Evolutionary conservation across 108 stramenopile species (phyloP), one percentile per base, ranked within the genome.

Genomic region (Cyclotella kingstonii): DNA sequence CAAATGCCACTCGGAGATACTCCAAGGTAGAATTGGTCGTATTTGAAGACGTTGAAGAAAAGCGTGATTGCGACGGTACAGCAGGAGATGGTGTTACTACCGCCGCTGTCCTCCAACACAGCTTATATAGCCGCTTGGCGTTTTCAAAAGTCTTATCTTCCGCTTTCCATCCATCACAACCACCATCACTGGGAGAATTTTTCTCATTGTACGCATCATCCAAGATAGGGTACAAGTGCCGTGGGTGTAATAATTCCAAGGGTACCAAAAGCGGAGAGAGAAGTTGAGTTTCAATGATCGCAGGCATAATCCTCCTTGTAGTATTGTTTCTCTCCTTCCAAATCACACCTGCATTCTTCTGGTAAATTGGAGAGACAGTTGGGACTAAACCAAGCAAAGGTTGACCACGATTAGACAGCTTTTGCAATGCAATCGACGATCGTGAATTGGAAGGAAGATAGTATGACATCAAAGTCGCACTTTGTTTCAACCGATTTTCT

Each of bases 91-190:
- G 27, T 2, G 49, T n/a, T 10, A 42, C 19, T 14, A 48, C 52
- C 5, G 68, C 31, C 11, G 68, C 54, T 12, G 68, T 63, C 62
- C 75, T 66, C 69, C 70, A 71, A 22, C 75, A 70, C 2, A 71
- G 63, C 23, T 53, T 54, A 44, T 74, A 74, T 15, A 74, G 64
- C 2, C 73, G 64, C 49, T 60, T 65, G 28, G 73, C 73, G 55
- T 74, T 59, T 18, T 54, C 52, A 55, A 60, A 74, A 6, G 58
- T 60, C 43, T 69, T 59, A 35, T 53, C 52, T 29, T 39, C 31
- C 22, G 56, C 43, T 10, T 35, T 54, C 43, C 54, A 50, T 2
- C 63, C 53, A 47, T 33, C 23, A 10, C 21, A 41, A 23, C 40
- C 28, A 39, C 27, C 39, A 40, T 47, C 50, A 19, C 58, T 46